Evolutionary conservation across 73 alveolate genomes (phyloP).

Genomic region (Blepharisma japonicum): DNA sequence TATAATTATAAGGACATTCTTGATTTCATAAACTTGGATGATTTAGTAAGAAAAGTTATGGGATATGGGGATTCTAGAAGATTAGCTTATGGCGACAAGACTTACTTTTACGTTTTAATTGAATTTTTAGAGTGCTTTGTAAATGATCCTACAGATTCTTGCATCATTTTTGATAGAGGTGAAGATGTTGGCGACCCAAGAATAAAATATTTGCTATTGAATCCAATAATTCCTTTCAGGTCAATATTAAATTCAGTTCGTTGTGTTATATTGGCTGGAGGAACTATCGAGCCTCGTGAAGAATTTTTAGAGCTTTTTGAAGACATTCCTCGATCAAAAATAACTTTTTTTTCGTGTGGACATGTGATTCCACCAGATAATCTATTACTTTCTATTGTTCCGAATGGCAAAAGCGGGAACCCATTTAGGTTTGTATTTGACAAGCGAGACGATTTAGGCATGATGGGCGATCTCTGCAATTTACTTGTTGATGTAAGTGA

Average conservation of each 20-base stretch:
- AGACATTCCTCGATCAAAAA: background rate
- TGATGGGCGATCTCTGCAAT: constrained; percentile 23
- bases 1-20: too few species aligned
- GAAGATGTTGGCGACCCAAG: background rate
- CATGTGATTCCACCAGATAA: constrained; percentile 34
- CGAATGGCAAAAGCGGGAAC: background rate
- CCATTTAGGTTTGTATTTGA: constrained; percentile 34
- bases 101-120: too few species aligned
- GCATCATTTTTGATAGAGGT: background rate
- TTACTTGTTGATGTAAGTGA: constrained; percentile 6
- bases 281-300: constrained; percentile 12
- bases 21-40: too few species aligned
- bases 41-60: too few species aligned
- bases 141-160: background rate
- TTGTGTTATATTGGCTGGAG: constrained; percentile 29
- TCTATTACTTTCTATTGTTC: constrained; percentile 26
- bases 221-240: background rate
- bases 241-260: background rate
- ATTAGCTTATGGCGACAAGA: too few species aligned
- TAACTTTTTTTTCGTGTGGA: constrained; percentile 4
- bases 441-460: constrained; percentile 28
- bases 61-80: too few species aligned
- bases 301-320: constrained; percentile 13
- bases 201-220: constrained; percentile 18
- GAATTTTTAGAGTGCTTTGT: too few species aligned